Percentiles rank a stretch among this genome's conserved stretches.
Evolutionary conservation across 2,329 filamentous ascomycete genomes (phyloP).

Genomic region (Aspergillus fumigatus): DNA sequence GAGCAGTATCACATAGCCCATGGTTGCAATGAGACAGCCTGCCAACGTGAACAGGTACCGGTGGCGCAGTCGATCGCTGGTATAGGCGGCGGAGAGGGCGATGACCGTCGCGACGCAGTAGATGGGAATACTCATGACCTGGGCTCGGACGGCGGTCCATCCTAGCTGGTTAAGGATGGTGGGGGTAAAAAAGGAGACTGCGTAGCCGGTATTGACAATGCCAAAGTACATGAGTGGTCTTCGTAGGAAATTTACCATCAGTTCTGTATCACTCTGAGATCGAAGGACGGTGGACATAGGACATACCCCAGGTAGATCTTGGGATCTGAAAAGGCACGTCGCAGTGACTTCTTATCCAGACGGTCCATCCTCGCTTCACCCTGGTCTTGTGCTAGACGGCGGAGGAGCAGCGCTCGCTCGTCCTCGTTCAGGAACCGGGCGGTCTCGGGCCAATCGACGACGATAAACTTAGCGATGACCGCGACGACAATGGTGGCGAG

Average conservation of each 20-base stretch:
- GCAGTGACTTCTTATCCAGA: slow-evolving; percentile 45
- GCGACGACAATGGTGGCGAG: slow-evolving; percentile 46
- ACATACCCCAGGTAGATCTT: slow-evolving; percentile 38
- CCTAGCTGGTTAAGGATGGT: slow-evolving; percentile 49
- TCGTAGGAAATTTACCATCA: slow-evolving; percentile 18
- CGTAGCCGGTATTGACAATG: slow-evolving; percentile 48
- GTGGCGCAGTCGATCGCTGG: slow-evolving; percentile 48
- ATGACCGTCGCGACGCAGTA: slow-evolving; percentile 61
- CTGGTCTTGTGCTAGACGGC: slow-evolving; percentile 40
- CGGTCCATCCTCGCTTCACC: slow-evolving; percentile 50
- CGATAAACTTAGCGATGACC: slow-evolving; percentile 47
- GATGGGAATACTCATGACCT: slow-evolving; percentile 51
- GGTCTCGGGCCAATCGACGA: slow-evolving; percentile 43
- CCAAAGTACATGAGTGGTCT: slow-evolving; percentile 60
- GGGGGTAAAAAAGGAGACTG: slow-evolving; percentile 40
- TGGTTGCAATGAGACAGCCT: slow-evolving; percentile 47
- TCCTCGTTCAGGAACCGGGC: slow-evolving; percentile 45
- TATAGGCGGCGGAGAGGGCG: slow-evolving; percentile 47
- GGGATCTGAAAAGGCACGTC: slow-evolving; percentile 44
- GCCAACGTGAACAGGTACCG: slow-evolving; percentile 53
- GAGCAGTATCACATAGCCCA: slow-evolving; percentile 55
- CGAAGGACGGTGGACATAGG: slow-evolving; percentile 11
- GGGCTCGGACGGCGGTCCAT: slow-evolving; percentile 48
- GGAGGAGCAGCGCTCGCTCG: slow-evolving; percentile 42
- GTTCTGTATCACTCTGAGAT: background rate